phyloP scores from a whole-genome alignment of 305 asterid species.

The Plantago lanceolata region DNA sequence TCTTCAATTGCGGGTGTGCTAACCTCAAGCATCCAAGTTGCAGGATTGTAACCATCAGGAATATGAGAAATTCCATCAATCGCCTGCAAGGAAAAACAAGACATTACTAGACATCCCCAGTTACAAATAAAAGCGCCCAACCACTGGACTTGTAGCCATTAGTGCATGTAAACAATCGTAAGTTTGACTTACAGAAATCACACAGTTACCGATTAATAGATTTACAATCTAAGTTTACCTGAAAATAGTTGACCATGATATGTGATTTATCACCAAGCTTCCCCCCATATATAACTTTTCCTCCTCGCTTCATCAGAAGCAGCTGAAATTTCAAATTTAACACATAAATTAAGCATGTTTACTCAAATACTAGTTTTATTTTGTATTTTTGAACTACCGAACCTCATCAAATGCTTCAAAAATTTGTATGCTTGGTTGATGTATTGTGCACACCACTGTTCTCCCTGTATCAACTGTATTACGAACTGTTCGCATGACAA shows the following conservation, averaged over 20 bases:
- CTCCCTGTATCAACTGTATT: constrained; percentile 91
- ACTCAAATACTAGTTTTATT: constrained; percentile 4
- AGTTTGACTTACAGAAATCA: too few species aligned
- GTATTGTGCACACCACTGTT: constrained; percentile 89
- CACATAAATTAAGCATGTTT: constrained; percentile 7
- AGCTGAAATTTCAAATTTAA: constrained; percentile 42
- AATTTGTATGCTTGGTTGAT: constrained; percentile 89
- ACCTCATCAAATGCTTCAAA: constrained; percentile 98
- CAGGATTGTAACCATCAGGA: constrained; percentile 61
- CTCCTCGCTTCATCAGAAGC: constrained; percentile 87
- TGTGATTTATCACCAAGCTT: constrained; percentile 76
- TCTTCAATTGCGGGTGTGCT: constrained; percentile 60
- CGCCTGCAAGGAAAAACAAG: constrained; percentile 27
- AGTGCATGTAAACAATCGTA: not conserved
- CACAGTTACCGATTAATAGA: not conserved
- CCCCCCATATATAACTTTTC: constrained; percentile 86
- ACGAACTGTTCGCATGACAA: constrained; percentile 89
- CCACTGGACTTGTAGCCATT: not conserved
- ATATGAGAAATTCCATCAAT: constrained; percentile 43
- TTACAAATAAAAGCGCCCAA: not conserved
- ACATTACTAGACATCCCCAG: not conserved
- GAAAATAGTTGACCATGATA: constrained; percentile 68
- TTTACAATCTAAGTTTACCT: constrained; percentile 37
- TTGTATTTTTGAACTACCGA: constrained; percentile 12
- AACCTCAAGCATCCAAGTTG: constrained; percentile 85